A percentile compares a stretch with the other conserved stretches of the same genome.
Evolutionary conservation across 257 asterid genomes (phyloP).

Genomic region (Sherardia arvensis): DNA sequence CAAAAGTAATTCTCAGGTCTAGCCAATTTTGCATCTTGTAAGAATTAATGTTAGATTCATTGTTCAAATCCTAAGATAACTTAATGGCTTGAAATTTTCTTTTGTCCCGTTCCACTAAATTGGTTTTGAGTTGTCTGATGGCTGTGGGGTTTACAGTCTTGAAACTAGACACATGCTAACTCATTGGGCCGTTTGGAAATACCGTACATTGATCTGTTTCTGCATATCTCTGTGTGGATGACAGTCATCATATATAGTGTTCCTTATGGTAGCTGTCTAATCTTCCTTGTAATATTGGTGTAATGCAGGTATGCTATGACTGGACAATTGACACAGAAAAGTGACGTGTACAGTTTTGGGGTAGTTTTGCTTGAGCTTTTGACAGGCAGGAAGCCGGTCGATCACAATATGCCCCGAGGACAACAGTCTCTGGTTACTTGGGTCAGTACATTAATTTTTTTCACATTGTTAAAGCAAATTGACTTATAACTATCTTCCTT

Average conservation of each 20-base stretch:
- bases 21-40: neutral
- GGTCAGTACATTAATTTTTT: conserved; percentile 34
- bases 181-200: neutral
- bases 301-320: conserved; percentile 83
- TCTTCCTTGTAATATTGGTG: neutral
- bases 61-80: neutral
- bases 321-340: conserved; percentile 87
- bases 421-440: conserved; percentile 92
- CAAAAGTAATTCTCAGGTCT: too few relatives aligned
- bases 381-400: conserved; percentile 91
- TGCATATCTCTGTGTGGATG: too few relatives aligned
- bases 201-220: neutral
- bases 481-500: too few relatives aligned
- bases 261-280: neutral
- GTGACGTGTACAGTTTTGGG: conserved; percentile 88
- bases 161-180: neutral
- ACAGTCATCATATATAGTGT: too few relatives aligned
- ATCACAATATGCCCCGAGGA: conserved; percentile 93
- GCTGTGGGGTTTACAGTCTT: too few relatives aligned
- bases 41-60: neutral
- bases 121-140: too few relatives aligned
- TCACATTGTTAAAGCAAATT: neutral
- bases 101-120: neutral
- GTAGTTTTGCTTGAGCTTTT: conserved; percentile 85
- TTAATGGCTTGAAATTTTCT: neutral